Percentiles rank a stretch among this genome's conserved stretches.
Evolutionary conservation across 768 basidiomycete species (phyloP).

Genomic region (Kwoniella pini): DNA sequence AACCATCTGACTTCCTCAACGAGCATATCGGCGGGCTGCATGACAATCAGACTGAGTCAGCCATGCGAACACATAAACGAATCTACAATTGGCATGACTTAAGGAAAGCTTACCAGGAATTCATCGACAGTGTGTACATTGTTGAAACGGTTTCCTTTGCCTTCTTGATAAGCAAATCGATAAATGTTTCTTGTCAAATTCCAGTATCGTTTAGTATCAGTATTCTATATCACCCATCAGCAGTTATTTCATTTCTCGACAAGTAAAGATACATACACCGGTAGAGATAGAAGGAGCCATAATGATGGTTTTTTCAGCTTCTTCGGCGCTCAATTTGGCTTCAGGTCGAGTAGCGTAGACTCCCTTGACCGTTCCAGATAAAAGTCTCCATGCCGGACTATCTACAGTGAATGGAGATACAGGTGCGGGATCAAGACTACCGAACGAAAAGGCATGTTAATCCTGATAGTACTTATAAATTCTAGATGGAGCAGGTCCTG

Average conservation of each 20-base stretch:
- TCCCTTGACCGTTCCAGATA: slow-evolving; percentile 38
- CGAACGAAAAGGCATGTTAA: too few relatives aligned
- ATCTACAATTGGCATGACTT: too few relatives aligned
- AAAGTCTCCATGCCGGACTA: slow-evolving; percentile 41
- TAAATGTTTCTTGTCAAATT: slow-evolving; percentile 51
- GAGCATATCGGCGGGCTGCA: slow-evolving; percentile 28
- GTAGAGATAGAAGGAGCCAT: slow-evolving; percentile 35
- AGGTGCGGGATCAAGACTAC: slow-evolving; percentile 44
- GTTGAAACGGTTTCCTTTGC: slow-evolving; percentile 1
- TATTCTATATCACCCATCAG: not conserved
- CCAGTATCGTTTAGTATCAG: slow-evolving; percentile 45
- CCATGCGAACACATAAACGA: too few relatives aligned
- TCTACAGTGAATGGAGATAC: slow-evolving; percentile 41
- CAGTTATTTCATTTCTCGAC: not conserved
- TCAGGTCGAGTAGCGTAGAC: slow-evolving; percentile 33
- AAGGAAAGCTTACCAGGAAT: slow-evolving; percentile 27
- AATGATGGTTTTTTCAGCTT: slow-evolving; percentile 28
- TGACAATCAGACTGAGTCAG: too few relatives aligned
- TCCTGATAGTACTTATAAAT: too few relatives aligned
- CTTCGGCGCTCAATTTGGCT: slow-evolving; percentile 15
- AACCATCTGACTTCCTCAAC: slow-evolving; percentile 48
- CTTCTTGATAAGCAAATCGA: slow-evolving; percentile 38
- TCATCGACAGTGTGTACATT: slow-evolving; percentile 56
- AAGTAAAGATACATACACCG: slow-evolving; percentile 18
- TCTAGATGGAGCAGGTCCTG: too few relatives aligned